These are phyloP conservation scores for Phytophthora sp. DNA, from an alignment of 352 stramenopile species.

Conservation along the genomic window DNA sequence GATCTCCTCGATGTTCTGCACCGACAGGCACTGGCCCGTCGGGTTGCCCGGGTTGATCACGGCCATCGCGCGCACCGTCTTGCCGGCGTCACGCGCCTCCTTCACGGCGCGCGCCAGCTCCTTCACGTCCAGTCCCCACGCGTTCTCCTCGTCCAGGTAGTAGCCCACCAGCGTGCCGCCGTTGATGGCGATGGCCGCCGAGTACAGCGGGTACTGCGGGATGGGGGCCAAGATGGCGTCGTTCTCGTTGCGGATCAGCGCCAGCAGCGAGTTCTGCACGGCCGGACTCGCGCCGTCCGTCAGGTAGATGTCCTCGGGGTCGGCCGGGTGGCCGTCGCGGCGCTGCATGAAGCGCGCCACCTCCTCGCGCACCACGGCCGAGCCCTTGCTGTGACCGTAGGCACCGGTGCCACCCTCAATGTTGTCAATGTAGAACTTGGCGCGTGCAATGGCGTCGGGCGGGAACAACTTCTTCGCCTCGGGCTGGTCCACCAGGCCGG, in stretches of 20 bases:
- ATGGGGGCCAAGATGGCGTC: constrained; percentile 97
- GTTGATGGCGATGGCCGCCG: constrained; percentile 95
- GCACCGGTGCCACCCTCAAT: constrained; percentile 91
- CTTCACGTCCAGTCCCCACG: constrained; percentile 89
- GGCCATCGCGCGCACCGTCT: constrained; percentile 95
- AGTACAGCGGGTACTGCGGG: constrained; percentile 99
- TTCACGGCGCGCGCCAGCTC: constrained; percentile 93
- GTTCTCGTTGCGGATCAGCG: constrained; percentile 88
- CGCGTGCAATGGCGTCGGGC: constrained; percentile 85
- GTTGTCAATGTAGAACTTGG: constrained; percentile 88
- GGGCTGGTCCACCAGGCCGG: constrained; percentile 86
- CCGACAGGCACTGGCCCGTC: constrained; percentile 91
- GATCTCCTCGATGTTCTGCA: constrained; percentile 94
- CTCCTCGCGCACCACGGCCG: constrained; percentile 87
- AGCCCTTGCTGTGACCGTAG: constrained; percentile 94
- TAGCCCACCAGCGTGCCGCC: constrained; percentile 96
- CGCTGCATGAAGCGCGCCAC: constrained; percentile 89
- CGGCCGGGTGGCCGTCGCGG: constrained; percentile 89
- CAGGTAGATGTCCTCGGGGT: constrained; percentile 97
- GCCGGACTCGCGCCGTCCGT: constrained; percentile 96
- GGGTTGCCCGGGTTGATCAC: constrained; percentile 99
- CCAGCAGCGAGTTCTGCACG: constrained; percentile 93
- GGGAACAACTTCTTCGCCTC: constrained; percentile 83
- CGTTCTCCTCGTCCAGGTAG: constrained; percentile 96
- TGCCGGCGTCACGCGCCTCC: constrained; percentile 87